These are phyloP conservation scores for Cardamine chenopodiifolia DNA, from an alignment of 345 rosid species.

Conservation along the genomic window DNA sequence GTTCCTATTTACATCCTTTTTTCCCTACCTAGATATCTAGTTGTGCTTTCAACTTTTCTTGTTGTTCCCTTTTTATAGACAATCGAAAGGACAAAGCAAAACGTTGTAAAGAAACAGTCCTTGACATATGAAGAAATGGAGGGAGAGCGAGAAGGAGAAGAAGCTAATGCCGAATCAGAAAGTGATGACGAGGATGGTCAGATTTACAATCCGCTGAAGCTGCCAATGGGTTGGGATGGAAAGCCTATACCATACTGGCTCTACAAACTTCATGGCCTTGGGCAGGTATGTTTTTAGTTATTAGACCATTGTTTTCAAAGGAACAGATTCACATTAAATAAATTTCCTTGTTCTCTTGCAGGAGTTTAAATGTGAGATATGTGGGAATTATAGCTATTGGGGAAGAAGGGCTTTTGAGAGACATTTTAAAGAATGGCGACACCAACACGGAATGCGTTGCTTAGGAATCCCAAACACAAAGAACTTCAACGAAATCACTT, in stretches of 20 bases:
- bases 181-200: conserved; percentile 98
- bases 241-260: conserved; percentile 99
- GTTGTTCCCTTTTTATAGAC: conserved; percentile 48
- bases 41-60: background rate
- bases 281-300: conserved; percentile 61
- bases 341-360: conserved; percentile 26
- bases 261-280: conserved; percentile 98
- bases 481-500: conserved; percentile 95
- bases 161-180: conserved; percentile 83
- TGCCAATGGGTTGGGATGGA: conserved; percentile 99
- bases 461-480: conserved; percentile 98
- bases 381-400: conserved; percentile 96
- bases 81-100: conserved; percentile 72
- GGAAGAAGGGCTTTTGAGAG: conserved; percentile 97
- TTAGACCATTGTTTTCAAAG: background rate
- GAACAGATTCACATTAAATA: background rate
- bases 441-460: conserved; percentile 99
- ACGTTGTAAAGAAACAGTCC: conserved; percentile 93
- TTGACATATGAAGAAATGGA: conserved; percentile 96
- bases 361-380: conserved; percentile 98
- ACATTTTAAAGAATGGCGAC: conserved; percentile 97
- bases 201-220: conserved; percentile 88
- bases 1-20: background rate
- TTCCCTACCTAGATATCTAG: background rate
- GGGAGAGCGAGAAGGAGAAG: conserved; percentile 96